These are phyloP conservation scores for Penicillium sp. DNA, from an alignment of 2,329 filamentous ascomycete genomes.

Conservation along the genomic window DNA sequence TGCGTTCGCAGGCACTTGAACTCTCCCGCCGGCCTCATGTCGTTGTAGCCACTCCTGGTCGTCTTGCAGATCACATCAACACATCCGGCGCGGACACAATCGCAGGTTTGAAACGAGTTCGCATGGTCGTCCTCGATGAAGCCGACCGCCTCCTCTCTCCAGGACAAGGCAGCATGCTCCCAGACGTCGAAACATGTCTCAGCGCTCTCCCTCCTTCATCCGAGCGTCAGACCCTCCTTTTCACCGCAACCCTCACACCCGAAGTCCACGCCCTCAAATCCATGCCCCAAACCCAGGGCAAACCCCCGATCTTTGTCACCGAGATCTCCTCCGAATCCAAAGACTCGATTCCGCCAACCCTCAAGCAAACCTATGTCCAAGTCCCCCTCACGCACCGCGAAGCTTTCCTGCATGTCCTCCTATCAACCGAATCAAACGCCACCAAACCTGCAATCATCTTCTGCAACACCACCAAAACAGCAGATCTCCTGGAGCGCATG, in stretches of 20 bases:
- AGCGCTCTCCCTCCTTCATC: constrained; percentile 76
- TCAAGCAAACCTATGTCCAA: constrained; percentile 84
- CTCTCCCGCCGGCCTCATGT: constrained; percentile 83
- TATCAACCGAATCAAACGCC: constrained; percentile 76
- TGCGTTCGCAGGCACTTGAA: constrained; percentile 86
- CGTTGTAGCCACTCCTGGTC: constrained; percentile 91
- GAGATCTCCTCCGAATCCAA: constrained; percentile 75
- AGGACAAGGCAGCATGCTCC: constrained; percentile 84
- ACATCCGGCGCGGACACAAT: constrained; percentile 92
- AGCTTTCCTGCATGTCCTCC: constrained; percentile 88
- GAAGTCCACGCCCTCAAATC: constrained; percentile 88
- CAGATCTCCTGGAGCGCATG: constrained; percentile 85
- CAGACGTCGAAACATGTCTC: constrained; percentile 88
- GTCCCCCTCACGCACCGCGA: constrained; percentile 92
- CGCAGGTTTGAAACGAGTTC: constrained; percentile 75
- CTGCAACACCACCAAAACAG: constrained; percentile 88
- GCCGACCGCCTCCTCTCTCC: constrained; percentile 84
- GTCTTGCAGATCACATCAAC: constrained; percentile 90
- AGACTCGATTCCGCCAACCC: constrained; percentile 76
- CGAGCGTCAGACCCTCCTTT: constrained; percentile 88
- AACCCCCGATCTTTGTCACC: constrained; percentile 82
- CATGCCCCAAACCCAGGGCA: constrained; percentile 70
- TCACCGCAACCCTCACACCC: constrained; percentile 92
- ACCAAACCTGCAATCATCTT: constrained; percentile 87
- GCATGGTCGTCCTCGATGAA: constrained; percentile 92